These are phyloP conservation scores for Trifolium fragiferum DNA, from an alignment of 306 rosid genomes.

Conservation along the genomic window DNA sequence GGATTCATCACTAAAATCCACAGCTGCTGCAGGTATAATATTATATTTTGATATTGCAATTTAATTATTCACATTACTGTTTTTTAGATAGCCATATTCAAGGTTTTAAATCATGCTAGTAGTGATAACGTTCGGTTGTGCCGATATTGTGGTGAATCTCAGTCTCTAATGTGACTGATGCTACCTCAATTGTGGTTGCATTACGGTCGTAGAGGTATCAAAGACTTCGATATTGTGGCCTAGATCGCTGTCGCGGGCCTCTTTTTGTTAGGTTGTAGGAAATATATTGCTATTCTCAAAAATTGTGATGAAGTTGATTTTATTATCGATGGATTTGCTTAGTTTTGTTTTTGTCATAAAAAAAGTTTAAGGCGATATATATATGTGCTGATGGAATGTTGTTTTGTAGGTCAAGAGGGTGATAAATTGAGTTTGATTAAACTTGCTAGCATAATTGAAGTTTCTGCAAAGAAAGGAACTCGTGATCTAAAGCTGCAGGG, in stretches of 20 bases:
- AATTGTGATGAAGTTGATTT: too few relatives aligned
- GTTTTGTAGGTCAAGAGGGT: slow-evolving; percentile 73
- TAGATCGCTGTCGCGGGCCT: not conserved
- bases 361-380: too few relatives aligned
- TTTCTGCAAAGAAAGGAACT: slow-evolving; percentile 73
- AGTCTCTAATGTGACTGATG: not conserved
- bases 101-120: not conserved
- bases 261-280: slow-evolving; percentile 2
- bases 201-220: not conserved
- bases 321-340: too few relatives aligned
- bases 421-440: slow-evolving; percentile 80
- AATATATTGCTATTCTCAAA: not conserved
- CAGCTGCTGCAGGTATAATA: slow-evolving; percentile 49
- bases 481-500: slow-evolving; percentile 63
- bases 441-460: slow-evolving; percentile 81
- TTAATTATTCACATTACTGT: slow-evolving; percentile 10
- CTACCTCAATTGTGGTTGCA: not conserved
- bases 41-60: not conserved
- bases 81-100: not conserved
- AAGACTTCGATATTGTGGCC: not conserved
- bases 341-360: too few relatives aligned
- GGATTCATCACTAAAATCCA: slow-evolving; percentile 65
- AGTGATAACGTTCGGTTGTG: not conserved
- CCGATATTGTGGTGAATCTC: not conserved
- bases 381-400: slow-evolving; percentile 35